Evolutionary conservation across 1,284 basidiomycete genomes (phyloP).

Genomic region (Ustilago lituana): DNA sequence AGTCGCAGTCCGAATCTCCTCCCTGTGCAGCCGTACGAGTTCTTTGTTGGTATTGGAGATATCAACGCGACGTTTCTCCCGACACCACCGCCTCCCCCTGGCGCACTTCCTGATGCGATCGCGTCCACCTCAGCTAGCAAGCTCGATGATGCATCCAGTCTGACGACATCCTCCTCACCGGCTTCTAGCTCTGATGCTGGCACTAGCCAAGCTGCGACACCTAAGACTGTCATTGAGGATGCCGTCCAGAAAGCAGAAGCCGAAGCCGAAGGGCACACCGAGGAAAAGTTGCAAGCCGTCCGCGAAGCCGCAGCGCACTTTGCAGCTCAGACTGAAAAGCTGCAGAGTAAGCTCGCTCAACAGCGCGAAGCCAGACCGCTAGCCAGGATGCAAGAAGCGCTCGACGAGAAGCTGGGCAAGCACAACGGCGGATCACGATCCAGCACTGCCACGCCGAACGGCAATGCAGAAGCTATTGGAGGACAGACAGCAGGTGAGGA

Average conservation of each 20-base stretch:
- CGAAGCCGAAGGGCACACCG: slow-evolving; percentile 14
- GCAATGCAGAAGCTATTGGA: neutral
- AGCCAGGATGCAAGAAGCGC: slow-evolving; percentile 81
- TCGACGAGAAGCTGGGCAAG: slow-evolving; percentile 72
- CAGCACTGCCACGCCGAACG: slow-evolving; percentile 26
- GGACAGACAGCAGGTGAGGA: neutral
- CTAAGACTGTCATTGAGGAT: slow-evolving; percentile 12
- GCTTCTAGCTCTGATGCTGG: slow-evolving; percentile 1
- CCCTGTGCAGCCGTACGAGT: slow-evolving; percentile 96
- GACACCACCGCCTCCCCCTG: slow-evolving; percentile 69
- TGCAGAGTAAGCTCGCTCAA: slow-evolving; percentile 73
- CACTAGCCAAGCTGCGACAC: slow-evolving; percentile 2
- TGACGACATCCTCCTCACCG: slow-evolving; percentile 21
- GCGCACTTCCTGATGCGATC: slow-evolving; percentile 12
- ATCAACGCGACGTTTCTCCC: slow-evolving; percentile 94
- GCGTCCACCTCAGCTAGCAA: slow-evolving; percentile 12
- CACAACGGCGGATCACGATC: slow-evolving; percentile 38
- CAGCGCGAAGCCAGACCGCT: slow-evolving; percentile 86
- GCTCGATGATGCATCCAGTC: slow-evolving; percentile 11
- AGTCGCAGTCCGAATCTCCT: slow-evolving; percentile 90
- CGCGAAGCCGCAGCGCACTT: slow-evolving; percentile 32
- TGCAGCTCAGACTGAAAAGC: slow-evolving; percentile 35
- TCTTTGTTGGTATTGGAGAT: slow-evolving; percentile 98
- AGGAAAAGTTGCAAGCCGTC: slow-evolving; percentile 21
- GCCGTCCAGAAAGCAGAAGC: slow-evolving; percentile 16